Evolutionary conservation across 768 basidiomycete genomes (phyloP).

Genomic region (Suillus discolor): DNA sequence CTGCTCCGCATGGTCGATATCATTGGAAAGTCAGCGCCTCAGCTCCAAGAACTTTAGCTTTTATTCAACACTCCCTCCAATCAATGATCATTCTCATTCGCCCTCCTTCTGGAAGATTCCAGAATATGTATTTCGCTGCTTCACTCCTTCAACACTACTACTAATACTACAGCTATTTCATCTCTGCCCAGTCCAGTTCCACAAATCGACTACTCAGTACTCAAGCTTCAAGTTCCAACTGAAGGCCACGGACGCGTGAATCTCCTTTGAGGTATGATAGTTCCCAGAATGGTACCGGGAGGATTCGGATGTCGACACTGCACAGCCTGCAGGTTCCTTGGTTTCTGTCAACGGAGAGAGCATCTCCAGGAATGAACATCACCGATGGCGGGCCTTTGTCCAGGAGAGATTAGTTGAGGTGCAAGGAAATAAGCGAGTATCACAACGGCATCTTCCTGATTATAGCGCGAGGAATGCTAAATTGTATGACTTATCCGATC

Average conservation of each 20-base stretch:
- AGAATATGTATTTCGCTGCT: neutral
- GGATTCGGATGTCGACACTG: neutral
- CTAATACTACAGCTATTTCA: constrained; percentile 7
- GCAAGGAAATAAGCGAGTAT: constrained; percentile 31
- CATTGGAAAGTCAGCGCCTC: constrained; percentile 15
- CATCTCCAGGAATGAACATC: constrained; percentile 49
- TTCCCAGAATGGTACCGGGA: constrained; percentile 24
- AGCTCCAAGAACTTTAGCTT: constrained; percentile 58
- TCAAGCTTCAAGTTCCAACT: constrained; percentile 42
- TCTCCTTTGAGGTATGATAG: constrained; percentile 43
- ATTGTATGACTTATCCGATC: constrained; percentile 50
- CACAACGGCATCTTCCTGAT: neutral
- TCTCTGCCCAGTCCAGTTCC: constrained; percentile 12
- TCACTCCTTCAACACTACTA: neutral
- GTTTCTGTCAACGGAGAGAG: constrained; percentile 51
- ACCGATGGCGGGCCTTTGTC: constrained; percentile 47
- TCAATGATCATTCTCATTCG: constrained; percentile 44
- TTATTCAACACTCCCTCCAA: constrained; percentile 60
- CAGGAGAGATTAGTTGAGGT: constrained; percentile 39
- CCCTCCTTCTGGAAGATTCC: constrained; percentile 14
- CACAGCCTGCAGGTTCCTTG: neutral
- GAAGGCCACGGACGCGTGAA: constrained; percentile 24
- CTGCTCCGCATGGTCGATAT: neutral
- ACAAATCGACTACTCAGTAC: no score
- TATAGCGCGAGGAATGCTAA: neutral